phyloP scores from a whole-genome alignment of 2,329 filamentous ascomycete species.

The Cadophora gregata region DNA sequence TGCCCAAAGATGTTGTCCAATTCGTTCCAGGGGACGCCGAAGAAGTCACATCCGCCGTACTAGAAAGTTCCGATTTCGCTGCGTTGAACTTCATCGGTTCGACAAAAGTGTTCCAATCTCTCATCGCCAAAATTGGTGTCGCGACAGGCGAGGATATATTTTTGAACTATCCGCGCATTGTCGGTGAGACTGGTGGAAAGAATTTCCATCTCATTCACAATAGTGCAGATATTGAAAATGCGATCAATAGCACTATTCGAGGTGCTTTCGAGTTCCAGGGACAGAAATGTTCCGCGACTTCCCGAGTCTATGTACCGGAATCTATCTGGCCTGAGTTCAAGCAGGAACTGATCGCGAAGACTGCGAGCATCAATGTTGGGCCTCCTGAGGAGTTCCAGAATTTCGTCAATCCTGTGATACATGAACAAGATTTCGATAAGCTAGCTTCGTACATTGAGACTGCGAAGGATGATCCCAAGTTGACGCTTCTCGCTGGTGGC shows the following conservation, averaged over 20 bases:
- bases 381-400: slow-evolving; percentile 70
- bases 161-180: slow-evolving; percentile 82
- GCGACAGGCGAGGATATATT: slow-evolving; percentile 85
- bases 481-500: slow-evolving; percentile 77
- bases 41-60: slow-evolving; percentile 78
- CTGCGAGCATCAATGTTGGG: slow-evolving; percentile 73
- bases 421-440: slow-evolving; percentile 81
- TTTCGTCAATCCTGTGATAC: slow-evolving; percentile 91
- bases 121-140: slow-evolving; percentile 85
- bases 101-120: slow-evolving; percentile 85
- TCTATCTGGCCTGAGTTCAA: slow-evolving; percentile 78
- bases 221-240: slow-evolving; percentile 78
- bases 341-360: slow-evolving; percentile 68
- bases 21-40: slow-evolving; percentile 89
- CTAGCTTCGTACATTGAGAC: slow-evolving; percentile 77
- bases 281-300: slow-evolving; percentile 89
- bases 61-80: slow-evolving; percentile 81
- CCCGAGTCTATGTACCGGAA: slow-evolving; percentile 76
- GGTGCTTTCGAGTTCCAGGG: slow-evolving; percentile 91
- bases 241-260: slow-evolving; percentile 80
- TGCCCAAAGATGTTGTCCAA: slow-evolving; percentile 88
- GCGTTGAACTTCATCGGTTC: slow-evolving; percentile 96
- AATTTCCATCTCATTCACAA: slow-evolving; percentile 88
- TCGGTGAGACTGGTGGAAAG: slow-evolving; percentile 91
- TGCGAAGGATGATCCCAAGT: slow-evolving; percentile 75